Base-by-base conservation (phyloP, 495 filamentous ascomycete genomes). In the Annulohypoxylon stygium region DNA sequence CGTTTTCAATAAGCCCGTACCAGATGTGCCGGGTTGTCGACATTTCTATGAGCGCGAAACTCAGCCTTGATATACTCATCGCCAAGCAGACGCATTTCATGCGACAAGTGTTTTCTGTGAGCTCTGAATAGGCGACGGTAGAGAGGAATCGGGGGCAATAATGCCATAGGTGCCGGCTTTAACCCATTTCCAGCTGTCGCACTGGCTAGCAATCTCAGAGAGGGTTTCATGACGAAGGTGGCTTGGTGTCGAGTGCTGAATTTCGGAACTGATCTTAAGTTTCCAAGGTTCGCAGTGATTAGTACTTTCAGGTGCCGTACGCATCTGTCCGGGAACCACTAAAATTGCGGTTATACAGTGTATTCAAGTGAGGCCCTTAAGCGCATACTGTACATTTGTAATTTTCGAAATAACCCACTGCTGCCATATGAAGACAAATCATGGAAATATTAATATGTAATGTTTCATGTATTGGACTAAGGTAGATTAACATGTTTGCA, bases 11-110 rank as follows among this genome's bases (percentile, higher is more conserved):
- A 4, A 37, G 30, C 3, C 80, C 88, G 47, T 86, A 97, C 94
- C 81, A 99, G 89, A 78, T 98, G 95, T 45, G 93, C 87, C 0
- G 97, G 97, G 76, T 98, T 98, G 65, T 98, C 96, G 34, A 95
- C 87, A 62, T 87, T 86, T 58, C 85, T 83, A 78, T 98, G 96
- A 5, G 90, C 90, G 55, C 94, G 86, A 72, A 97, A 99, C 83
- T 99, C 97, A 41, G 86, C 87, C 83, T 95, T 97, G 76, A 98
- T 84, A 82, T 97, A 99, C 71, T 91, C 86, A 76, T 99, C 96
- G 0, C 96, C 96, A 7, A 99, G 81, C 3, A 97, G 48, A 23
- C 96, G 88, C 89, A 92, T 90, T 53, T 96, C 88, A 2, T 75
- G 75, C 1, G 91, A 89, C 16, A 99, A 83, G 69, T 92, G 86